Conservation (phyloP, 257 asterid genomes). For the Nicotiana sylvestris region DNA sequence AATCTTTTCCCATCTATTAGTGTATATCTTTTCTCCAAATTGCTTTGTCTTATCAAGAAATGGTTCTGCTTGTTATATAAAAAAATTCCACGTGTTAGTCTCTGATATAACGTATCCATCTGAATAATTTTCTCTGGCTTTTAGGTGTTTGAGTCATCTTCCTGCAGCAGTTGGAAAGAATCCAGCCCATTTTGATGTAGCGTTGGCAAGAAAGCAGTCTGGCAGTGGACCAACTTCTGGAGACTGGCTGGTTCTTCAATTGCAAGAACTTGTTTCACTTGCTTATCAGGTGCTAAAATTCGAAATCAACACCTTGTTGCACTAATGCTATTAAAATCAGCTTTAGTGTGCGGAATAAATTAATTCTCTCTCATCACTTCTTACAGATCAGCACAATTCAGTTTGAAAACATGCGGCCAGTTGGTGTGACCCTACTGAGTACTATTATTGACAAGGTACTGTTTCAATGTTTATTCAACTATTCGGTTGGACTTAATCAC, state of each 20-base stretch:
- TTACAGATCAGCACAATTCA: slow-evolving; percentile 97
- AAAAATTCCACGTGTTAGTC: not conserved
- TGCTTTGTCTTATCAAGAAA: not conserved
- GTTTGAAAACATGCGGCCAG: slow-evolving; percentile 87
- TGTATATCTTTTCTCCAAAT: not conserved
- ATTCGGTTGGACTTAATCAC: not conserved
- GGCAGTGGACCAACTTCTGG: slow-evolving; percentile 43
- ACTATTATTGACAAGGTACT: slow-evolving; percentile 91
- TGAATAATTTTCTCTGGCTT: slow-evolving; percentile 22
- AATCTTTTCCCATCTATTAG: not conserved
- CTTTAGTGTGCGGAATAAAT: not conserved
- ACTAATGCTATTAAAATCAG: not conserved
- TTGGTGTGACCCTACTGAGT: slow-evolving; percentile 82
- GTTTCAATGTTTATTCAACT: not conserved
- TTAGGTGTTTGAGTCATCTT: slow-evolving; percentile 89
- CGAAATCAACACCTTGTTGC: slow-evolving; percentile 14
- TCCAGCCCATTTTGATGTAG: slow-evolving; percentile 85
- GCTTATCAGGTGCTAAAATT: slow-evolving; percentile 86
- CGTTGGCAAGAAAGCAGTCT: slow-evolving; percentile 60
- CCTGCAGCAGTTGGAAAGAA: slow-evolving; percentile 91
- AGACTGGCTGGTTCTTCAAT: slow-evolving; percentile 89
- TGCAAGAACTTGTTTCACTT: slow-evolving; percentile 93
- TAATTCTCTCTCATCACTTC: slow-evolving; percentile 18
- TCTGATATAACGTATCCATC: slow-evolving; percentile 10
- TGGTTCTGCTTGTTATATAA: not conserved